These are phyloP conservation scores for Mycena galericulata DNA, from an alignment of 768 basidiomycete genomes.

Conservation along the genomic window DNA sequence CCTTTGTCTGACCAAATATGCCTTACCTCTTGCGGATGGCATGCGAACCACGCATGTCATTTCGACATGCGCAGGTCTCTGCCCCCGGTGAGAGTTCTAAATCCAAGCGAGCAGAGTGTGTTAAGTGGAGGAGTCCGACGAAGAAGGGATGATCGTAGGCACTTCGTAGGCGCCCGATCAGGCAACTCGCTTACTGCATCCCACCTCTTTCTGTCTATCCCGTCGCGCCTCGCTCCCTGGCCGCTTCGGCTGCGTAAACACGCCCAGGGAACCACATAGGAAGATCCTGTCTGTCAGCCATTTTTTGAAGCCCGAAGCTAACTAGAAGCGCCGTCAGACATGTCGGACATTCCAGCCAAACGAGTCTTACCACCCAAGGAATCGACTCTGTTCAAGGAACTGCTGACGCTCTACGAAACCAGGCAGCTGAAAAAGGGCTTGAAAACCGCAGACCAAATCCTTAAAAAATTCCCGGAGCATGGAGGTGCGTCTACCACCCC, in stretches of 20 bases:
- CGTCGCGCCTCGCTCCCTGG: not conserved
- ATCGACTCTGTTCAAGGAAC: slow-evolving; percentile 84
- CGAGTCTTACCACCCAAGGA: slow-evolving; percentile 85
- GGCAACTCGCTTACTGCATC: slow-evolving; percentile 14
- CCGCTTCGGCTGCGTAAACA: not conserved
- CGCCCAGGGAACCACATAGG: not conserved
- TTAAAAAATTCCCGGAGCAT: slow-evolving; percentile 96
- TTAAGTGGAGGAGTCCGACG: too few species aligned
- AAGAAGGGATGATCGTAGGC: too few species aligned
- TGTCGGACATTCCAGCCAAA: slow-evolving; percentile 52
- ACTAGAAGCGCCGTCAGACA: not conserved
- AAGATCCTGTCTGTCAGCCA: too few species aligned
- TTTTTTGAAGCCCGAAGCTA: not conserved
- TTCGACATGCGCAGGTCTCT: too few species aligned
- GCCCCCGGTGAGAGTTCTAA: too few species aligned
- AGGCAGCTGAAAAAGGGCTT: slow-evolving; percentile 90
- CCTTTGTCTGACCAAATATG: too few species aligned
- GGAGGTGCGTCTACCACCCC: slow-evolving; percentile 75
- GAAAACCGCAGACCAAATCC: slow-evolving; percentile 92
- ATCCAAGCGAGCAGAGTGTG: too few species aligned
- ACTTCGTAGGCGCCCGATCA: too few species aligned
- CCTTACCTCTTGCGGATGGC: too few species aligned
- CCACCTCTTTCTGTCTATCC: not conserved
- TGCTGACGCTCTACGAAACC: slow-evolving; percentile 89
- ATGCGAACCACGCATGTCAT: too few species aligned